Conservation (phyloP, 345 rosid species). For the Syzygium aromaticum region DNA sequence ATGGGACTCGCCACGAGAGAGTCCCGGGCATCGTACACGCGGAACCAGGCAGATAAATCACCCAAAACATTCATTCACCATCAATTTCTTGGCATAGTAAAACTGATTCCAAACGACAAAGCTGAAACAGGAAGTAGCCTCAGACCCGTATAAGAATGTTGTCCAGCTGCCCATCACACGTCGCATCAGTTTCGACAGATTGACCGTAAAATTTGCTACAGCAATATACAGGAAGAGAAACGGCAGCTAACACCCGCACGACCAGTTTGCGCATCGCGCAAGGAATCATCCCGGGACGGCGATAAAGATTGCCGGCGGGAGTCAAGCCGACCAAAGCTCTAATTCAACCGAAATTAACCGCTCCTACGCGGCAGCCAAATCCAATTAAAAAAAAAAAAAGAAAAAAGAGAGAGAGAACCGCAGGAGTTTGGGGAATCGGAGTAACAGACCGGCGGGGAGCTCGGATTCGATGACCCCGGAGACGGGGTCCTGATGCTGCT, state of each 20-base stretch:
- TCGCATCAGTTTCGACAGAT: not conserved
- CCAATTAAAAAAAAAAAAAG: not conserved
- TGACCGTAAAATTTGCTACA: not conserved
- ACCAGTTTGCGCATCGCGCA: not conserved
- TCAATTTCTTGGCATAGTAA: not conserved
- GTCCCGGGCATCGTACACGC: not conserved
- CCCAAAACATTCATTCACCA: not conserved
- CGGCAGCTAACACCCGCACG: not conserved
- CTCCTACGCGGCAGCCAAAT: not conserved
- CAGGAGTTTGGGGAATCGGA: not conserved
- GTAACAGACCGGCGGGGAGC: conserved; percentile 30
- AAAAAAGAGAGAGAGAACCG: not conserved
- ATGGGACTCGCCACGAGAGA: not conserved
- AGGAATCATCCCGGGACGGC: not conserved
- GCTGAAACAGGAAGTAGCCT: not conserved
- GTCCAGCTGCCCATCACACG: not conserved
- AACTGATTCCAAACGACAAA: not conserved
- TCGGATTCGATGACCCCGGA: conserved; percentile 30
- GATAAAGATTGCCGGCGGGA: not conserved
- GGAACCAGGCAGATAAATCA: not conserved
- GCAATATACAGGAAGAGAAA: not conserved
- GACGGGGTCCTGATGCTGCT: conserved; percentile 19
- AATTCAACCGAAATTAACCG: not conserved
- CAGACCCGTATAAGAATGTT: not conserved
- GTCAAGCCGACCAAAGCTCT: not conserved